Evolutionary conservation across 441 rosid genomes (phyloP), one percentile per base, ranked within the genome.

Genomic region (Arabidopsis hybrid): DNA sequence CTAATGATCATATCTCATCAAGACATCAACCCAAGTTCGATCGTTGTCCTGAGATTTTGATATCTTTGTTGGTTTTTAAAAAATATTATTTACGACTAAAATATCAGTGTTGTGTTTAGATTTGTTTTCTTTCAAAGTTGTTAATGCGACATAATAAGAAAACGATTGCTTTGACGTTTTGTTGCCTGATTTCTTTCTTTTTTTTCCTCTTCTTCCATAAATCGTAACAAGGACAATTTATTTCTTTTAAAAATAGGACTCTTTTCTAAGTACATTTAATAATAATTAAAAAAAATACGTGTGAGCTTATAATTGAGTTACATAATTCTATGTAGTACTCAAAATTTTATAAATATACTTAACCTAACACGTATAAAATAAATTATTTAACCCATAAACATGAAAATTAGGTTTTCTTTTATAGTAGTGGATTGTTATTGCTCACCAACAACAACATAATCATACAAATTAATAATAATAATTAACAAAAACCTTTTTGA

Each of bases 111-210:
- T 56, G 47, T 47, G 58, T 70, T 39, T 38, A 51, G 31, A 50
- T 52, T 63, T 61, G 42, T 6, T 6, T 58, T 58, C 13, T 57
- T 57, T 57, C 45, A 31, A 34, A 16, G 57, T 16, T 18, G 16
- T 39, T 8, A 43, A 53, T 1, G 39, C 29, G 45, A 35, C 72
- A 29, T 18, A 43, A 36, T 36, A 14, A 7, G 66, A 66, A 16
- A 57, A 66, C 66, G 78, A 73, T 13, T 58, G 36, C 26, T 57
- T 57, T 73, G 78, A 73, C 72, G 53, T 38, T 73, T 57, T 56
- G 65, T 55, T 35, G 56, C 56, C 49, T 53, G 51, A 35, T 35
- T 32, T 64, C 14, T 26, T 21, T 43, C 5, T 21, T 21, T 17
- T 26, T 10, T 60, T 10, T 6, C 31, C 3, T 8, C 21, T 35